These are phyloP conservation scores for Lachancea mirantina DNA, from an alignment of 805 yeast genomes.

Conservation along the genomic window DNA sequence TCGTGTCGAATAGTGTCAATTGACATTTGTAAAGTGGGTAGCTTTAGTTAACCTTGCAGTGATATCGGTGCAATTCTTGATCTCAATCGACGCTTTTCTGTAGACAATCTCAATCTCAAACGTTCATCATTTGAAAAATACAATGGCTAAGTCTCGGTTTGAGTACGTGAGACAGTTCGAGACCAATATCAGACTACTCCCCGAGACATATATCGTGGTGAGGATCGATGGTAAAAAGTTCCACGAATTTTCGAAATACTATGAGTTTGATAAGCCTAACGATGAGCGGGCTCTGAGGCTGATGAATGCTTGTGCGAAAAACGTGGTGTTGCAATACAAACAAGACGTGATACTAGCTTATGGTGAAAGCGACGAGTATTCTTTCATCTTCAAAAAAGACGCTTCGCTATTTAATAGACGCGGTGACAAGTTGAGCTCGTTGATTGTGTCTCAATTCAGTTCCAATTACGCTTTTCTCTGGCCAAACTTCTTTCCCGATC, in stretches of 20 bases:
- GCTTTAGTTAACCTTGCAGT: too few relatives aligned
- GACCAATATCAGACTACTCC: constrained; percentile 61
- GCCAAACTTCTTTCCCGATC: constrained; percentile 49
- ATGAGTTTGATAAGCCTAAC: constrained; percentile 81
- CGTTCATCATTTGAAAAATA: neutral
- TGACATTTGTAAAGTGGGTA: too few relatives aligned
- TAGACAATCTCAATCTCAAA: too few relatives aligned
- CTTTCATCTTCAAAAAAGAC: constrained; percentile 60
- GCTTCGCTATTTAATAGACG: constrained; percentile 77
- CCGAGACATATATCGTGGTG: constrained; percentile 73
- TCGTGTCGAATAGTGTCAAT: too few relatives aligned
- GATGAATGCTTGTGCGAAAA: constrained; percentile 75
- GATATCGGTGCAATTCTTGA: too few relatives aligned
- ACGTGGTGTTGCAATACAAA: constrained; percentile 54
- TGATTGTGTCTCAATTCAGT: constrained; percentile 77
- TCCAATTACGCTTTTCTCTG: constrained; percentile 68
- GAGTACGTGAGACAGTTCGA: constrained; percentile 86
- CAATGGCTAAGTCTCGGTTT: constrained; percentile 77
- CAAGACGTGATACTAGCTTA: constrained; percentile 73
- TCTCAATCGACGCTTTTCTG: too few relatives aligned
- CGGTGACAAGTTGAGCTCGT: constrained; percentile 67
- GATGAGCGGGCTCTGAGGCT: constrained; percentile 67
- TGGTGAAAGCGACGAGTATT: constrained; percentile 94
- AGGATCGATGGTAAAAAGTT: constrained; percentile 93
- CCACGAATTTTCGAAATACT: constrained; percentile 70